phyloP scores from a whole-genome alignment of 83 land plant genomes.

The Picea engelmannii region DNA sequence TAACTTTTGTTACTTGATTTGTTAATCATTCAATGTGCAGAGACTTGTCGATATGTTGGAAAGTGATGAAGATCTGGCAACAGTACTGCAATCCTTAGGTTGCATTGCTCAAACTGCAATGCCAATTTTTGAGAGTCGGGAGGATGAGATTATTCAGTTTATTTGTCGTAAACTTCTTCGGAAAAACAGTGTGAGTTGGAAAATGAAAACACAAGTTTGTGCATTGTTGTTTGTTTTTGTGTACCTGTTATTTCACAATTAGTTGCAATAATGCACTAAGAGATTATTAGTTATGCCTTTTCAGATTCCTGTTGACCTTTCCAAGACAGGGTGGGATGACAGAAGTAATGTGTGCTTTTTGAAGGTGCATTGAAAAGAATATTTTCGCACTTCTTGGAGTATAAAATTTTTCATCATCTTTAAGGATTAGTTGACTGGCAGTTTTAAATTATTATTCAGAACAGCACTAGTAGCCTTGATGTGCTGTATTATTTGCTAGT shows the following conservation, averaged over 20 bases:
- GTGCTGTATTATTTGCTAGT: background rate
- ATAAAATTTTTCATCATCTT: background rate
- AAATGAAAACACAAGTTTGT: background rate
- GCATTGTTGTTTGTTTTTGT: background rate
- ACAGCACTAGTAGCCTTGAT: background rate
- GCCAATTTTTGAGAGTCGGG: conserved; percentile 32
- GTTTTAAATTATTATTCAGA: background rate
- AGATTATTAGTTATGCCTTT: conserved; percentile 2
- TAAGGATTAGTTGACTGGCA: background rate
- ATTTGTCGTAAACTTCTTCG: conserved; percentile 20
- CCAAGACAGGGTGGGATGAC: conserved; percentile 40
- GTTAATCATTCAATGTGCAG: background rate
- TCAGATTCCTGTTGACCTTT: conserved; percentile 29
- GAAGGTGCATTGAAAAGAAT: conserved; percentile 35
- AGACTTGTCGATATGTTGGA: conserved; percentile 18
- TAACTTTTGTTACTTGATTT: conserved; percentile 3
- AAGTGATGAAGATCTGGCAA: conserved; percentile 12
- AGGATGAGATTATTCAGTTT: conserved; percentile 24
- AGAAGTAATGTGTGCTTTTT: conserved; percentile 50
- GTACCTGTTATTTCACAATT: background rate
- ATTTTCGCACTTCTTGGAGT: background rate
- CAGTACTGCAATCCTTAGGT: conserved; percentile 27
- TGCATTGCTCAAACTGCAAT: conserved; percentile 34
- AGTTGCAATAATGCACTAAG: background rate
- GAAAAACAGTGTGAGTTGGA: conserved; percentile 12